Base-by-base conservation (phyloP, 164 flowering plant species). In the Magnolia sinica region DNA sequence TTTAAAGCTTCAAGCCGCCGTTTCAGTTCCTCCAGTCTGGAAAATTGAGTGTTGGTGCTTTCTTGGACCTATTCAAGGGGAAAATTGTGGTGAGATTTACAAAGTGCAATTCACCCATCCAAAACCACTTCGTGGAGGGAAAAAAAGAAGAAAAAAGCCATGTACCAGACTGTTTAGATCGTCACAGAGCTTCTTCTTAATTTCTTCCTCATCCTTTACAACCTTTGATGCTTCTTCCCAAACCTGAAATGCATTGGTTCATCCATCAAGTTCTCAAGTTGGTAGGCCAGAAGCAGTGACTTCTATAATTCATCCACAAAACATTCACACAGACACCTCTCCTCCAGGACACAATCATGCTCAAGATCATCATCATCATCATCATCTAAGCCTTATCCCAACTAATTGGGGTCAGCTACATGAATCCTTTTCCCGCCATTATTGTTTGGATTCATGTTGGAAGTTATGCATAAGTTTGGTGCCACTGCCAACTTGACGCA, bases 21-120 rank as follows among this genome's bases (percentile, higher is more conserved):
- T 84, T 96, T 96, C 65, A 96, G 81, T 77, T 94, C 97, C 84
- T 92, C 97, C 22, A 96, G 90, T 85, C 96, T 87, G 50, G 93
- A 29, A 79, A 88, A 85, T 80, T 96, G 99, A 71, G 85, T 6
- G 51, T 71, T 83, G 77, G 92, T 90, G 81, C 98, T 94, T 87
- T 96, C 98, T 81, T 90, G 92, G 52, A 96, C 99, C 99, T 96
- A 76, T 22, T 74, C 49, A 37, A 37, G 10, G 61, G 18, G 49
- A 61, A 76, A 45, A 2, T 16, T 14, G 31, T n/a, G 37, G 8
- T 18, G 20, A 76, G 58, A 45, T 61, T 22, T 8, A 71, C 27
- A 50, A 4, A 75, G 45, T 37, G 45, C 45, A 37, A 37, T 37
- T 37, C 7, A 37, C 2, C 67, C 18, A 61, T 31, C 75, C 10